These are phyloP conservation scores for Fomitopsis palustris DNA, from an alignment of 1,284 basidiomycete species.

Conservation along the genomic window DNA sequence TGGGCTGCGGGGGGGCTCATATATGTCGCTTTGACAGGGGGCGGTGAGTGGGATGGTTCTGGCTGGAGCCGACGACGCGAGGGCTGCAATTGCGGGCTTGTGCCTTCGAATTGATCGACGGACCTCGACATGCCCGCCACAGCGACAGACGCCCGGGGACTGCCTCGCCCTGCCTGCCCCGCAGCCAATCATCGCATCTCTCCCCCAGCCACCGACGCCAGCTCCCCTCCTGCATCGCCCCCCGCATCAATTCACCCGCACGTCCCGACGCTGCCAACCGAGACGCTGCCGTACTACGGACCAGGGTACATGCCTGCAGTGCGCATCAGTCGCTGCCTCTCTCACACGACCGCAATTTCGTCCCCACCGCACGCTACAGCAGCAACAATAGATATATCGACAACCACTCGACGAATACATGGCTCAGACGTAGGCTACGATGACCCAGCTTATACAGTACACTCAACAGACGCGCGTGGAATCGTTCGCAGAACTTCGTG, in stretches of 20 bases:
- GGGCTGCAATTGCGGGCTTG: background rate
- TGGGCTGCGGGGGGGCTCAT: background rate
- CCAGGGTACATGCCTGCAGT: background rate
- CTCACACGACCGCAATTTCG: too few species aligned
- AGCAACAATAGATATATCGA: conserved; percentile 2
- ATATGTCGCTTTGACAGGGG: background rate
- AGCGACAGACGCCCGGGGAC: background rate
- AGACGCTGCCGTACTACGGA: background rate
- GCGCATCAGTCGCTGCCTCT: background rate
- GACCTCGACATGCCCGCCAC: background rate
- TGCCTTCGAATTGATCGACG: conserved; percentile 1
- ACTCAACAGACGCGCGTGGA: conserved; percentile 4
- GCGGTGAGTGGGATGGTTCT: background rate
- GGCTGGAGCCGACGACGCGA: background rate
- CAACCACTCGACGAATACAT: conserved; percentile 5
- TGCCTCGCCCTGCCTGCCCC: background rate
- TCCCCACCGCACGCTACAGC: background rate
- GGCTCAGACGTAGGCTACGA: conserved; percentile 6
- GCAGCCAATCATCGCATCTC: background rate
- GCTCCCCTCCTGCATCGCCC: background rate
- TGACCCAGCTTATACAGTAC: conserved; percentile 8
- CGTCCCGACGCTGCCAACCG: background rate
- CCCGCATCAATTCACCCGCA: background rate
- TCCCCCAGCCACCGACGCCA: background rate
- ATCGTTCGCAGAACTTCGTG: conserved; percentile 4